Evolutionary conservation across 768 basidiomycete species (phyloP).

Genomic region (Nidularia sp.): DNA sequence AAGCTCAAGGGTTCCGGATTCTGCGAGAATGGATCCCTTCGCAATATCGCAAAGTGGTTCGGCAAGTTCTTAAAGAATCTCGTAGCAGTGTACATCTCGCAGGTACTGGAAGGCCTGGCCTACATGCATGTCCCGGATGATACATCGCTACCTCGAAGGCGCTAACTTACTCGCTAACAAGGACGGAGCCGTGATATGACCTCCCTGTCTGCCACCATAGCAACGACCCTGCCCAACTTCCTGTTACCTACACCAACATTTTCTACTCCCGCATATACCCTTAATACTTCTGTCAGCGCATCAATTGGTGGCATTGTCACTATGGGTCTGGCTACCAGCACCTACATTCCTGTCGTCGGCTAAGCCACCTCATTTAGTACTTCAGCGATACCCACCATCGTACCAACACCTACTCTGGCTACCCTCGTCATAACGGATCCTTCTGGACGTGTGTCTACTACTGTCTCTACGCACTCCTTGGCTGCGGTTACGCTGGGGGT

Average conservation of each 20-base stretch:
- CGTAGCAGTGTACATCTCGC: slow-evolving; percentile 94
- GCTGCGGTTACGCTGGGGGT: slow-evolving; percentile 55
- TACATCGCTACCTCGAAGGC: slow-evolving; percentile 99
- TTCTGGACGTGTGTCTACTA: slow-evolving; percentile 48
- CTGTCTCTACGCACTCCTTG: slow-evolving; percentile 41
- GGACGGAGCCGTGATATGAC: slow-evolving; percentile 91
- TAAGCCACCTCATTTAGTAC: slow-evolving; percentile 31
- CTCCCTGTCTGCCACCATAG: slow-evolving; percentile 56
- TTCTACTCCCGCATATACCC: slow-evolving; percentile 59
- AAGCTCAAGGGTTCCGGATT: slow-evolving; percentile 43
- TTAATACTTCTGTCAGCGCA: slow-evolving; percentile 64
- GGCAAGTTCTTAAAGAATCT: slow-evolving; percentile 98
- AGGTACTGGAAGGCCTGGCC: slow-evolving; percentile 91
- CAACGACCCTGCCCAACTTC: slow-evolving; percentile 71
- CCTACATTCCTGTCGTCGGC: slow-evolving; percentile 59
- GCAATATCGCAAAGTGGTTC: slow-evolving; percentile 93
- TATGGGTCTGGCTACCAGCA: slow-evolving; percentile 66
- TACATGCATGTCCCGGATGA: slow-evolving; percentile 99
- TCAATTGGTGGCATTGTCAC: slow-evolving; percentile 49
- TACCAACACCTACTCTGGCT: slow-evolving; percentile 41
- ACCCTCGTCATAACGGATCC: slow-evolving; percentile 59
- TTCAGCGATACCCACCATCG: slow-evolving; percentile 55
- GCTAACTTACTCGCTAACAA: slow-evolving; percentile 98
- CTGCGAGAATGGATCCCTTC: slow-evolving; percentile 97
- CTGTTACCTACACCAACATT: slow-evolving; percentile 61